Conservation (phyloP, 2,329 filamentous ascomycete species). For the Knufia petricola region DNA sequence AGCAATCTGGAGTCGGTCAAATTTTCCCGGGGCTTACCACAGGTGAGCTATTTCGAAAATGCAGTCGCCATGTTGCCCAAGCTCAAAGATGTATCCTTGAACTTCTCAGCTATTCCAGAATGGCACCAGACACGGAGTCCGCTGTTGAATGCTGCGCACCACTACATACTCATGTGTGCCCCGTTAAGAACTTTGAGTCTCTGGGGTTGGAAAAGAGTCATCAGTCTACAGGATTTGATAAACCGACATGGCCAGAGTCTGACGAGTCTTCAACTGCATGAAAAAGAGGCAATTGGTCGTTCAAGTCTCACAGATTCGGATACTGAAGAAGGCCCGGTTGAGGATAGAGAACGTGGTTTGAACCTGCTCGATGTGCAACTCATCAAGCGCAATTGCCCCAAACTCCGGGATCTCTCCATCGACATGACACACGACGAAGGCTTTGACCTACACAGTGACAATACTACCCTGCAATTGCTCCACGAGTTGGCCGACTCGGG, state of each 20-base stretch:
- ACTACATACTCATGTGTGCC: conserved; percentile 7
- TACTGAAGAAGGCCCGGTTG: too few relatives aligned
- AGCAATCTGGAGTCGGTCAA: conserved; percentile 3
- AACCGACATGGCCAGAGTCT: conserved; percentile 9
- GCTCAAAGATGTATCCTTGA: conserved; percentile 10
- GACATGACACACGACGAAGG: conserved; percentile 1
- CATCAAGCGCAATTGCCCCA: conserved; percentile 1
- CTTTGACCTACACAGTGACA: neutral
- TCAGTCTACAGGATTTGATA: conserved; percentile 3
- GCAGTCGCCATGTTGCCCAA: conserved; percentile 10
- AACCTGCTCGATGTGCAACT: neutral
- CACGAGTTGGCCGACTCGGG: neutral
- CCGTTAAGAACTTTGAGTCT: conserved; percentile 9
- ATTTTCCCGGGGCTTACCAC: conserved; percentile 3
- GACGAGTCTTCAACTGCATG: conserved; percentile 9
- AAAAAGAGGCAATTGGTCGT: neutral
- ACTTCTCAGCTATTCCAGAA: neutral
- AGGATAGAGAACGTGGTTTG: neutral
- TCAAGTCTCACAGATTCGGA: too few relatives aligned
- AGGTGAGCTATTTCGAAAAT: conserved; percentile 7
- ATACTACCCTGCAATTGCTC: neutral
- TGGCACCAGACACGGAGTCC: neutral
- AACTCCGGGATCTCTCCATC: conserved; percentile 8
- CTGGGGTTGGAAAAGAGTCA: conserved; percentile 4
- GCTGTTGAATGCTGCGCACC: neutral